Base-by-base conservation (phyloP, 2,329 filamentous ascomycete genomes). In the Talaromyces sp. region DNA sequence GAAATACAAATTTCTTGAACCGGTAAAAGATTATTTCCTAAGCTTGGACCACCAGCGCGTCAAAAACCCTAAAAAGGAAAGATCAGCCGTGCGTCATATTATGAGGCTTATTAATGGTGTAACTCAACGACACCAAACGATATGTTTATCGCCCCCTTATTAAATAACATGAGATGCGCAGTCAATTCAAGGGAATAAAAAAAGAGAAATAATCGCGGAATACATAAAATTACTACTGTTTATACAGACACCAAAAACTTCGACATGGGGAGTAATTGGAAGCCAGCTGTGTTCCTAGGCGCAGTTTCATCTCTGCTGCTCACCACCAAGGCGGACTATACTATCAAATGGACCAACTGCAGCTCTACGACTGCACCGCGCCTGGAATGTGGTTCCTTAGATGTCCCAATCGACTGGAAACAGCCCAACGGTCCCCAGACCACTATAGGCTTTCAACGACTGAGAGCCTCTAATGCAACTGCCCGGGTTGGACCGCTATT, bases 401-500 rank as follows among this genome's bases (percentile, higher is more conserved):
- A 55, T 4, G 71, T 74, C 10, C 73, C 71, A 2, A 64, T 75
- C 5, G 67, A 75, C 65, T 74, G 71, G 71, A 61, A 62, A 29
- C 50, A 67, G 1, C 71, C 71, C 17, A 19, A 64, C 35, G 70
- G 69, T 14, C 62, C 66, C 8, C 63, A 67, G 2, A 70, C 74
- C 58, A 66, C 64, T 17, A 68, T 75, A 17, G 69, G 65, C 2
- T 60, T 74, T 29, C 63, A 68, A 38, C 64, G 63, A 35, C 63
- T 72, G 54, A 63, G 58, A 50, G 63, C 61, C 14, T 64, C 67
- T 11, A 64, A 62, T 14, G 61, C 63, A 31, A 59, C 59, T 9
- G 63, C 66, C 50, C 59, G 59, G 17, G 62, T 73, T 54, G 78
- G 78, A 7, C 71, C 66, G 59, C 65, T 80, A 2, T 73, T 79